Percentiles rank a stretch among this genome's conserved stretches.
Evolutionary conservation across 2,329 filamentous ascomycete genomes (phyloP).

Genomic region (Falciphora oryzae): DNA sequence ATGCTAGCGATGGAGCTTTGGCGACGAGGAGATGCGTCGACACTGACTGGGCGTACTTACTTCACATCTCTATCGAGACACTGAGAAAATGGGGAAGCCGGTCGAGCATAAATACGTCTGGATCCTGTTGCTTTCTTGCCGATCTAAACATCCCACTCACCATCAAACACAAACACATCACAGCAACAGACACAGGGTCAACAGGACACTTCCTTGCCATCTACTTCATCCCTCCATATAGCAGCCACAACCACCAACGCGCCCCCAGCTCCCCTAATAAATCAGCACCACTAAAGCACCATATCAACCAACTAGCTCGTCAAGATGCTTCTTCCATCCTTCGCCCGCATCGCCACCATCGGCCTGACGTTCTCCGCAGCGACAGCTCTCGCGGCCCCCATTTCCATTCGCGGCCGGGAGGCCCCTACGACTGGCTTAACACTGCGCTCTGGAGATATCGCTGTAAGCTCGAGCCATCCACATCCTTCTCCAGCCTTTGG

Average conservation of each 20-base stretch:
- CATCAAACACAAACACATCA: not conserved
- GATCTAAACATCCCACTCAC: not conserved
- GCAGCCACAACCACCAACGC: not conserved
- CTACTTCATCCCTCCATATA: not conserved
- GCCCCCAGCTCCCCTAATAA: not conserved
- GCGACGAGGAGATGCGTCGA: not conserved
- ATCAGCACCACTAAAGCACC: too few relatives aligned
- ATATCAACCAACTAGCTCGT: not conserved
- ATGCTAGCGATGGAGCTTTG: not conserved
- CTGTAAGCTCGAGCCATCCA: conserved; percentile 1
- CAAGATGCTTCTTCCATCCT: conserved; percentile 7
- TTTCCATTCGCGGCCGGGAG: not conserved
- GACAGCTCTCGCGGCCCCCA: conserved; percentile 1
- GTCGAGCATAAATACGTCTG: not conserved
- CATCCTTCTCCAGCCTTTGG: not conserved
- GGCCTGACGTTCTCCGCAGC: conserved; percentile 3
- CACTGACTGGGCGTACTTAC: too few relatives aligned
- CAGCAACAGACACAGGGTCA: not conserved
- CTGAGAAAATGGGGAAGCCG: not conserved
- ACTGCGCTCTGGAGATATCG: conserved; percentile 1
- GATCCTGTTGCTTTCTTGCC: not conserved
- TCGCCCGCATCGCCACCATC: conserved; percentile 8
- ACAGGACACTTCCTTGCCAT: not conserved
- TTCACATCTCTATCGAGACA: not conserved
- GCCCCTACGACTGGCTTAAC: not conserved